phyloP scores from a whole-genome alignment of 2,329 filamentous ascomycete genomes.

The Neonectria faginata region DNA sequence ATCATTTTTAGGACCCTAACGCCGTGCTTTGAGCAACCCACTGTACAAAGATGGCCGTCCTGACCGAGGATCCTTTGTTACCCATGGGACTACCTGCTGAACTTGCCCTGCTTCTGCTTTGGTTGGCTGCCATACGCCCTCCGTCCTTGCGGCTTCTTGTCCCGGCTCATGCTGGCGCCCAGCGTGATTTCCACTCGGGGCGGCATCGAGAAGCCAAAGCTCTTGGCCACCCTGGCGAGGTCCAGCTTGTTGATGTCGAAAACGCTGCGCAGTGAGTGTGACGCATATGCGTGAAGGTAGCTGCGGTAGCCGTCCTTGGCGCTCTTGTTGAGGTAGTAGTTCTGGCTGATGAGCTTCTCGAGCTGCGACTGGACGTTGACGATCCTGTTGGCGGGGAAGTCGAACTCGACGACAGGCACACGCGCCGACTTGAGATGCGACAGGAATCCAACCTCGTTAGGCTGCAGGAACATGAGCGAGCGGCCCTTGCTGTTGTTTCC shows the following conservation, averaged over 20 bases:
- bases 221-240: slow-evolving; percentile 84
- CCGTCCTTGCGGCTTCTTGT: slow-evolving; percentile 72
- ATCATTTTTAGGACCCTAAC: slow-evolving; percentile 47
- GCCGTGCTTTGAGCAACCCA: slow-evolving; percentile 46
- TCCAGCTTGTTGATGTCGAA: slow-evolving; percentile 90
- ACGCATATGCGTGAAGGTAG: slow-evolving; percentile 95
- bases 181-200: slow-evolving; percentile 85
- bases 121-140: slow-evolving; percentile 85
- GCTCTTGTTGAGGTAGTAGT: slow-evolving; percentile 96
- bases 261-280: slow-evolving; percentile 66
- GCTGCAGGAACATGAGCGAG: slow-evolving; percentile 92
- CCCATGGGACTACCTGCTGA: slow-evolving; percentile 35
- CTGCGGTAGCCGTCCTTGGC: slow-evolving; percentile 84
- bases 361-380: slow-evolving; percentile 90
- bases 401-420: slow-evolving; percentile 95
- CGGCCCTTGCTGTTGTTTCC: slow-evolving; percentile 86
- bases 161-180: slow-evolving; percentile 81
- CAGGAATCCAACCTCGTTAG: slow-evolving; percentile 91
- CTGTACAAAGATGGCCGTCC: slow-evolving; percentile 35
- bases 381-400: slow-evolving; percentile 93
- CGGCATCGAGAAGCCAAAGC: slow-evolving; percentile 82
- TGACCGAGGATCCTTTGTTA: slow-evolving; percentile 29
- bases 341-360: slow-evolving; percentile 92
- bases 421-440: slow-evolving; percentile 90
- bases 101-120: slow-evolving; percentile 60